Percentiles rank a stretch among this genome's conserved stretches.
phyloP scores from a whole-genome alignment of 371 early-diverging fungal genomes.

The Rhizopus delemar region DNA sequence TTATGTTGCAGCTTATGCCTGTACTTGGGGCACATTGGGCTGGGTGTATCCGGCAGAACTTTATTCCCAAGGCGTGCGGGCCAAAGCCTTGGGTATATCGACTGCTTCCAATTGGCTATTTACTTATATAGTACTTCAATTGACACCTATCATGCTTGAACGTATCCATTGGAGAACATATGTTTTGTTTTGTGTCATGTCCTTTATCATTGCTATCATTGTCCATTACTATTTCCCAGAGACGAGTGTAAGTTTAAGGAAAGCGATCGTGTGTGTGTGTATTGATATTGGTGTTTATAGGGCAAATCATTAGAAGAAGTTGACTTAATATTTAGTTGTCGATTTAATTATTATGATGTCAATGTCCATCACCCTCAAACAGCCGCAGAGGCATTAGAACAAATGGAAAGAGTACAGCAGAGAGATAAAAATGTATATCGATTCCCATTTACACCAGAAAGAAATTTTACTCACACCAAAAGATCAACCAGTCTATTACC shows the following conservation, averaged over 20 bases:
- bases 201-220: slow-evolving; percentile 55
- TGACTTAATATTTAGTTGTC: slow-evolving; percentile 46
- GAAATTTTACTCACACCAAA: slow-evolving; percentile 7
- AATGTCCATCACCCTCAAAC: slow-evolving; percentile 52
- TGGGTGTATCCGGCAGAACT: slow-evolving; percentile 94
- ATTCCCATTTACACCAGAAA: slow-evolving; percentile 31
- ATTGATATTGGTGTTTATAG: slow-evolving; percentile 13
- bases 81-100: slow-evolving; percentile 83
- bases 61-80: slow-evolving; percentile 74
- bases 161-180: slow-evolving; percentile 65
- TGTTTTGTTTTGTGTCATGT: slow-evolving; percentile 65
- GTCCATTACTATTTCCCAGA: slow-evolving; percentile 80
- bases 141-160: slow-evolving; percentile 66
- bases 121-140: slow-evolving; percentile 69
- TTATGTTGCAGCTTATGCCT: slow-evolving; percentile 77
- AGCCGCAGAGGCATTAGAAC: slow-evolving; percentile 43
- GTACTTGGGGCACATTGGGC: slow-evolving; percentile 90
- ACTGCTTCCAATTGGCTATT: slow-evolving; percentile 92
- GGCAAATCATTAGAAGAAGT: slow-evolving; percentile 55
- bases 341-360: slow-evolving; percentile 47
- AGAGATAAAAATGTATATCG: slow-evolving; percentile 19
- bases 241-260: slow-evolving; percentile 61
- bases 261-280: neutral
- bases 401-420: slow-evolving; percentile 40
- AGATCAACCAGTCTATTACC: slow-evolving; percentile 15